Evolutionary conservation across 2,329 filamentous ascomycete species (phyloP).

Genomic region (Fusarium neocosmosporiellum): DNA sequence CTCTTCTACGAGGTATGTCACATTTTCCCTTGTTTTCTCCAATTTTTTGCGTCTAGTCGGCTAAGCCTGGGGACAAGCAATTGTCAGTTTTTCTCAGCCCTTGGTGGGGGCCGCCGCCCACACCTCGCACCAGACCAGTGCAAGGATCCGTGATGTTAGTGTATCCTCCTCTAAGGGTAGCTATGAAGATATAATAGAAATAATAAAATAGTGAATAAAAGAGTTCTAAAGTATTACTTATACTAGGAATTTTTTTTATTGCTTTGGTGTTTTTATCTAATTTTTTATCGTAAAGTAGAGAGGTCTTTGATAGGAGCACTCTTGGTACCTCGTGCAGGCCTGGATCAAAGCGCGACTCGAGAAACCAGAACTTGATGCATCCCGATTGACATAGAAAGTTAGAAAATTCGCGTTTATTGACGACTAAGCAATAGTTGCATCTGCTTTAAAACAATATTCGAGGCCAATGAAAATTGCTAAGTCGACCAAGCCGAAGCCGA

Average conservation of each 20-base stretch:
- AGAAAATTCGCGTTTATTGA: not conserved
- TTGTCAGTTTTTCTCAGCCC: not conserved
- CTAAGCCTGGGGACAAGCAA: not conserved
- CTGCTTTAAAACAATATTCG: too few relatives aligned
- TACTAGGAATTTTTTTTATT: not conserved
- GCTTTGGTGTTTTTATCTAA: not conserved
- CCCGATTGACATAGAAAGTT: not conserved
- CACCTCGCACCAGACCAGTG: not conserved
- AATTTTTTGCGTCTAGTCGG: not conserved
- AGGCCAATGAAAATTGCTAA: not conserved
- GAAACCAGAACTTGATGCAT: not conserved
- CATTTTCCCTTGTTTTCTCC: not conserved
- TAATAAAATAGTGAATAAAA: not conserved
- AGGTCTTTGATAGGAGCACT: not conserved
- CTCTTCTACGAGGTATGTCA: not conserved
- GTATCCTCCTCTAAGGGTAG: not conserved
- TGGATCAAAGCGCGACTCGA: not conserved
- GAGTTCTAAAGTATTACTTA: not conserved
- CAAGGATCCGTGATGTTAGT: not conserved
- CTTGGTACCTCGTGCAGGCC: too few relatives aligned
- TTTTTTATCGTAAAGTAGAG: not conserved
- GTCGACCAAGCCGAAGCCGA: constrained; percentile 7
- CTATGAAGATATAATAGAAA: not conserved
- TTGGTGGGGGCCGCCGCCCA: not conserved
- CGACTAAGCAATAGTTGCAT: not conserved